Base-by-base conservation (phyloP, 2,329 filamentous ascomycete species). In the Dryadomyces quercus-mongolicae region DNA sequence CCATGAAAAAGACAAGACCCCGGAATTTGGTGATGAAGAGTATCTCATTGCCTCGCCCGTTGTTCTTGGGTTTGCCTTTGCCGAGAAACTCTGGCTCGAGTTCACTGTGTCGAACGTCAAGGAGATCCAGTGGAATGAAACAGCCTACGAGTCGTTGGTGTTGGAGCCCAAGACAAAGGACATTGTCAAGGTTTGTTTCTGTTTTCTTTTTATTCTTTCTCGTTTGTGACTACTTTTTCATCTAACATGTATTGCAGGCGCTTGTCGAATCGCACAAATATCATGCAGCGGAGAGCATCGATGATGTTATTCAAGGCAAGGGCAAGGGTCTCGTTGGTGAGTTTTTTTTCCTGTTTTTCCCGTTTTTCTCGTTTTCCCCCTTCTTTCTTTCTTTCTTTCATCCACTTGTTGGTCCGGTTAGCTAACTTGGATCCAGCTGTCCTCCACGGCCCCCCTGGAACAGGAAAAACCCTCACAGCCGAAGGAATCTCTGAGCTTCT, bases 11-110 rank as follows among this genome's bases (percentile, higher is more conserved):
- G 68, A 68, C 54, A 44, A 44, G 42, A 60, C 60, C 16, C 76
- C 75, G 1, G 73, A 78, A 20, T 91, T 93, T 65, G 86, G 78
- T 0, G 87, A 93, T 50, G 88, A 94, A 58, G 87, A 95, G 60
- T 84, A 93, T 22, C 73, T 95, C 6, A 84, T 94, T 50, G 84
- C 89, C 2, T 92, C 87, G 2, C 86, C 90, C 0, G 83, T 94
- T 0, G 87, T 95, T 0, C 77, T 94, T 1, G 91, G 90, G 0
- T 95, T 95, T 62, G 81, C 88, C 1, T 94, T 95, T 66, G 82
- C 81, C 1, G 88, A 95, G 68, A 95, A 95, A 69, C 74, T 88
- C 10, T 96, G 90, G 91, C 77, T 95, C 0, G 88, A 95, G 65
- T 89, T 95, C 62, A 84, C 82, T 0, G 84, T 96, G 20, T 87